Evolutionary conservation across 1,284 basidiomycete species (phyloP), one percentile per base, ranked within the genome.

Genomic region (Bjerkandera adusta): DNA sequence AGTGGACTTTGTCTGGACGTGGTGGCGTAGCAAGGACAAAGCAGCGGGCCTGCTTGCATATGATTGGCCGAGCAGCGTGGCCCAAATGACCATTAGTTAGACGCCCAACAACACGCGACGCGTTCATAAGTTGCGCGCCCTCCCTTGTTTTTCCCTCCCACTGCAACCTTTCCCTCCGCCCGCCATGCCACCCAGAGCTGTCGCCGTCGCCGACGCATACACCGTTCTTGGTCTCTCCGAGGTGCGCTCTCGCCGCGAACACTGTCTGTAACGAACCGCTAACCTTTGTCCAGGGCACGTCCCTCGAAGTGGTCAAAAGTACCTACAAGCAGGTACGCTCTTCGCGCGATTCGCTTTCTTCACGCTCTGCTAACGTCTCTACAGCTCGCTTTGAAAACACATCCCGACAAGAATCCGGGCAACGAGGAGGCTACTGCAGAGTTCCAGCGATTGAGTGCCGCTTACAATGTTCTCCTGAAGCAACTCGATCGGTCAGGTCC

Each of bases 351-450:
- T n/a, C n/a, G n/a, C n/a, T n/a, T n/a, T n/a, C n/a, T n/a, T n/a
- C n/a, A n/a, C n/a, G n/a, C n/a, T n/a, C 20, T 15, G 15, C 24
- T 15, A 41, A 16, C 13, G 10, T 5, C n/a, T 43, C 10, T 47
- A n/a, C 51, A 85, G 82, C 64, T 79, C 46, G 84, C 84, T 7
- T 68, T 88, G 22, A 72, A 71, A 26, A 82, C 78, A 0, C 86
- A 89, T 63, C 85, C 86, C 5, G 86, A 89, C 66, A 87, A 86
- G 64, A 86, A 86, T 55, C 77, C 73, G 0, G 73, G 73, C 38
- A 75, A 85, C 52, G 72, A 71, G 36, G 70, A 76, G 55, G 85
- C 85, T 44, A 88, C 85, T 29, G 69, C 69, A 2, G 69, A 81
- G 57, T 89, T 89, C 57, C 85, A 89, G 61, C 66, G 70, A 43